phyloP scores from a whole-genome alignment of 1,284 basidiomycete genomes.

The Schizophyllum amplum region DNA sequence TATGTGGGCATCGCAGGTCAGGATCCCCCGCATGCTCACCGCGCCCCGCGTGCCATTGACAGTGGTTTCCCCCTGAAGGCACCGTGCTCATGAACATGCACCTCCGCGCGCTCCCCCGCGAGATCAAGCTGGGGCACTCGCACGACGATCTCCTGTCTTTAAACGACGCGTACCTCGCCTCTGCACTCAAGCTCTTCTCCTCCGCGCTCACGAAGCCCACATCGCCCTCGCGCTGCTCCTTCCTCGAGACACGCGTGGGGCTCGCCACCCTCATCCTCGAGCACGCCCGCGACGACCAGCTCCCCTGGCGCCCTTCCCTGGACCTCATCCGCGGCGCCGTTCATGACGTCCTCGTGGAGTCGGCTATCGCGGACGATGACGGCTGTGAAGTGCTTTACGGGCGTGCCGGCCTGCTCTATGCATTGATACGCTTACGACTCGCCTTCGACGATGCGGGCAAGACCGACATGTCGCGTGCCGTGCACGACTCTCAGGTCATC shows the following conservation, averaged over 20 bases:
- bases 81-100: slow-evolving; percentile 14
- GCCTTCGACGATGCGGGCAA: slow-evolving; percentile 9
- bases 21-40: neutral
- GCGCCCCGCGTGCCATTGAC: neutral
- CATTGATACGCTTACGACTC: slow-evolving; percentile 33
- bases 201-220: slow-evolving; percentile 9
- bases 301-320: slow-evolving; percentile 15
- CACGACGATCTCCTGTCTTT: slow-evolving; percentile 7
- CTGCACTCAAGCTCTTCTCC: slow-evolving; percentile 7
- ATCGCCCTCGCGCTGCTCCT: slow-evolving; percentile 21
- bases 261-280: slow-evolving; percentile 25
- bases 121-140: slow-evolving; percentile 1
- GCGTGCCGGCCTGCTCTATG: slow-evolving; percentile 46
- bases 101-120: slow-evolving; percentile 3
- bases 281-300: slow-evolving; percentile 10
- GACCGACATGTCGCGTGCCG: slow-evolving; percentile 2
- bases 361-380: slow-evolving; percentile 23
- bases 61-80: slow-evolving; percentile 1
- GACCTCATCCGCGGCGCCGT: slow-evolving; percentile 17
- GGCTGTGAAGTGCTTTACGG: slow-evolving; percentile 51
- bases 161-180: slow-evolving; percentile 7
- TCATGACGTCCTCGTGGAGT: slow-evolving; percentile 15
- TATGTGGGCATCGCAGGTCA: slow-evolving; percentile 8
- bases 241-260: slow-evolving; percentile 31
- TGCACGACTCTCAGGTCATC: slow-evolving; percentile 13